Conservation (phyloP, 2,329 filamentous ascomycete species). For the Rachicladosporium sp. region DNA sequence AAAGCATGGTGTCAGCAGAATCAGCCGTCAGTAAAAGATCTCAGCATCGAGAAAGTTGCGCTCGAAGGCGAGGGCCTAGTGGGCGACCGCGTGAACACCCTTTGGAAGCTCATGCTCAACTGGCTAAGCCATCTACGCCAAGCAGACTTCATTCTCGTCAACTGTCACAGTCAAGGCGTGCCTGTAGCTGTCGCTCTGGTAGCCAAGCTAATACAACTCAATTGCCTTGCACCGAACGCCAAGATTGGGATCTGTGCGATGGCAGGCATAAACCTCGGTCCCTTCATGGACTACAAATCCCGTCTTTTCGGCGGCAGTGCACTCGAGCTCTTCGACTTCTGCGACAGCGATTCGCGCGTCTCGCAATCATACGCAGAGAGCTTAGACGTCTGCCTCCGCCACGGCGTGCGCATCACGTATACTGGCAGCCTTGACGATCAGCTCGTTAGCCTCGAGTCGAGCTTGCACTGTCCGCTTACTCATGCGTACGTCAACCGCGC, state of each 20-base stretch:
- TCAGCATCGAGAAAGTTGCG: slow-evolving; percentile 86
- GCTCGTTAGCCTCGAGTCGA: slow-evolving; percentile 85
- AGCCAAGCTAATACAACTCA: slow-evolving; percentile 82
- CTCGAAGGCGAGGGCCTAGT: slow-evolving; percentile 93
- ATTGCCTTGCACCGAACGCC: slow-evolving; percentile 57
- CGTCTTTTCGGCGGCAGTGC: slow-evolving; percentile 81
- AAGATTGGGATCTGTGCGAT: slow-evolving; percentile 76
- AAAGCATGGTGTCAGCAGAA: slow-evolving; percentile 63
- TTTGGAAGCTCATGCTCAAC: slow-evolving; percentile 90
- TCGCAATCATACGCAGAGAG: slow-evolving; percentile 70
- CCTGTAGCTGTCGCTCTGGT: slow-evolving; percentile 87
- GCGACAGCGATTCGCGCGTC: slow-evolving; percentile 65
- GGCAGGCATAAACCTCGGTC: slow-evolving; percentile 87
- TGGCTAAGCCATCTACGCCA: slow-evolving; percentile 83
- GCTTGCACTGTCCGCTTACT: slow-evolving; percentile 69
- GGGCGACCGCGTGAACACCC: slow-evolving; percentile 71
- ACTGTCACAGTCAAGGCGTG: slow-evolving; percentile 90
- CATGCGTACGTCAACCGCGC: slow-evolving; percentile 92
- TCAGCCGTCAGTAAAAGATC: slow-evolving; percentile 49
- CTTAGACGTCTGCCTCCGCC: slow-evolving; percentile 59
- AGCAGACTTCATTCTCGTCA: slow-evolving; percentile 83
- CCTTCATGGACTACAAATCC: slow-evolving; percentile 84
- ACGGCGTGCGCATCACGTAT: slow-evolving; percentile 74
- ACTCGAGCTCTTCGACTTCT: slow-evolving; percentile 92
- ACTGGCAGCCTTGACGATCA: slow-evolving; percentile 95